Conservation (phyloP, 805 yeast species). For the Starmerella davenportii region DNA sequence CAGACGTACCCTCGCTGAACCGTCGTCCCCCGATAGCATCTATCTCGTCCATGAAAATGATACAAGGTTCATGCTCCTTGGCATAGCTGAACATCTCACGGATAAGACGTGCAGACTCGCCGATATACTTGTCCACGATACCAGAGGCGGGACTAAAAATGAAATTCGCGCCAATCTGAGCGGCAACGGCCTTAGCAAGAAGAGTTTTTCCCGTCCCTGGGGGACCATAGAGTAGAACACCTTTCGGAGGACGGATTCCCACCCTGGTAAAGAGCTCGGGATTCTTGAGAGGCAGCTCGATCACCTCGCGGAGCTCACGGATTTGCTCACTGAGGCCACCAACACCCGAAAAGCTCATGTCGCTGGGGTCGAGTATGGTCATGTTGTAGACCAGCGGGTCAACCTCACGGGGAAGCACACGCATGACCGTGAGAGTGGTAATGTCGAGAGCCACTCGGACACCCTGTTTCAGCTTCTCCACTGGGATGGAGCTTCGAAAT, state of each 20-base stretch:
- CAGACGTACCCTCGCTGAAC: slow-evolving; percentile 94
- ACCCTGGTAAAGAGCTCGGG: slow-evolving; percentile 91
- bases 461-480: slow-evolving; percentile 71
- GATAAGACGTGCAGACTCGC: slow-evolving; percentile 89
- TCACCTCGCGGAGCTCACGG: slow-evolving; percentile 90
- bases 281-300: slow-evolving; percentile 88
- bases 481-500: slow-evolving; percentile 80
- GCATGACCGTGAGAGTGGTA: slow-evolving; percentile 94
- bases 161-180: slow-evolving; percentile 94
- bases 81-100: slow-evolving; percentile 98
- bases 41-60: slow-evolving; percentile 94
- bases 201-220: slow-evolving; percentile 97
- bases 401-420: slow-evolving; percentile 91
- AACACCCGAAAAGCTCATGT: slow-evolving; percentile 78
- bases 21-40: slow-evolving; percentile 98
- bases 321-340: slow-evolving; percentile 95
- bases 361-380: slow-evolving; percentile 98
- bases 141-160: slow-evolving; percentile 97
- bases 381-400: slow-evolving; percentile 95
- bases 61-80: slow-evolving; percentile 93
- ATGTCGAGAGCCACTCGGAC: slow-evolving; percentile 92
- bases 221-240: slow-evolving; percentile 90
- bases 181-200: slow-evolving; percentile 94
- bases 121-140: slow-evolving; percentile 92
- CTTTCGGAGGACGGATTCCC: slow-evolving; percentile 97